Evolutionary conservation across 306 rosid species (phyloP), one percentile per base, ranked within the genome.

Genomic region (Begonia peltatifolia): DNA sequence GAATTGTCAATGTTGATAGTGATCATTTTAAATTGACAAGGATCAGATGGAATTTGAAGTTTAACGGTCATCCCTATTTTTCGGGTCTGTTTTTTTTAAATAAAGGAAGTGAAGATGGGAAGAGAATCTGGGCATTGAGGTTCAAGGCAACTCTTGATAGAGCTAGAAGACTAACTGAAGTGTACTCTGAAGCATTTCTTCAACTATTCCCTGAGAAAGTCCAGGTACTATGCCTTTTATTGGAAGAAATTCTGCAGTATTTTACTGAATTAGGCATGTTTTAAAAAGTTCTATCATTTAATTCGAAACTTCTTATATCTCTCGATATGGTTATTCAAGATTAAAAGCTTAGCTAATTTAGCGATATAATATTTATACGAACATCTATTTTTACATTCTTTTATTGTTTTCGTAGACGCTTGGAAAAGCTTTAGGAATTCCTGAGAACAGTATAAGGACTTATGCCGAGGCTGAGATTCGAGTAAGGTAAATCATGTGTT

Each of bases 391-490:
- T 59, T 59, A 56, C 46, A 41, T 18, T 65, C 46, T 78, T 66
- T 30, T 30, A 30, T 30, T 30, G 9, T 9, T 30, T 7, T 30
- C 0, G 65, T 84, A 85, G 97, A 57, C 65, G 46, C 77, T 90
- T 46, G 97, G 97, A 56, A 83, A 73, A 58, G 95, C 97, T 63
- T 72, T 90, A 41, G 82, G 94, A 62, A 77, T 90, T 63, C 94
- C 95, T 59, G 97, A 85, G 60, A 86, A 78, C 69, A 85, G 77
- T 67, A 76, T 83, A 65, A 73, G 80, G 58, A 90, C 95, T 62
- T 90, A 80, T 56, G 80, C 95, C 35, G 95, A 90, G 71, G 97
- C 95, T 30, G 95, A 90, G 79, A 83, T 90, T 70, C 92, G 97
- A 46, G 84, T 95, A 42, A 75, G 97, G 97, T 90, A 84, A 51